These are phyloP conservation scores for Penicillium italicum DNA, from an alignment of 2,329 filamentous ascomycete species.

Conservation along the genomic window DNA sequence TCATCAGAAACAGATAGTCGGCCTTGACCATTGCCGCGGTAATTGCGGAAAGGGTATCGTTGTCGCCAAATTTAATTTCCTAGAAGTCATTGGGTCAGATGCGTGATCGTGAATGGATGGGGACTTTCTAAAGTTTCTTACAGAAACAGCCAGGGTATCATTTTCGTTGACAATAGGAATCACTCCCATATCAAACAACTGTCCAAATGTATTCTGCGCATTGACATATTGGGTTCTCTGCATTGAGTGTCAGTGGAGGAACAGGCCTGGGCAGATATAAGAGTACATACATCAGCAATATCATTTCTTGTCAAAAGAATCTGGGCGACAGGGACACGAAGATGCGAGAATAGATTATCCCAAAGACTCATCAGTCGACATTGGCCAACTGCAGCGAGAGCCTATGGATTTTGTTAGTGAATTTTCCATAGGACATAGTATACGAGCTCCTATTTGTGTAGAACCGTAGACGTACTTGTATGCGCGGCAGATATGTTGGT, in stretches of 20 bases:
- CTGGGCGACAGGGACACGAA: conserved; percentile 88
- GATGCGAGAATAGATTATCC: conserved; percentile 86
- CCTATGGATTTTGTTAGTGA: conserved; percentile 46
- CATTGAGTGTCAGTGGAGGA: conserved; percentile 14
- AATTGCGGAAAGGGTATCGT: conserved; percentile 94
- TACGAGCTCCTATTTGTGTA: background rate
- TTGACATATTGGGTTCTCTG: conserved; percentile 90
- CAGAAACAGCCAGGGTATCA: conserved; percentile 87
- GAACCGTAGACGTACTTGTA: conserved; percentile 58
- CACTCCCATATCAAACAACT: conserved; percentile 88
- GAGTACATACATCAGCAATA: conserved; percentile 73
- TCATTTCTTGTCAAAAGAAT: conserved; percentile 92
- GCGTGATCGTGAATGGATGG: background rate
- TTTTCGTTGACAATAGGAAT: conserved; percentile 99
- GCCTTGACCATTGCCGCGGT: conserved; percentile 96
- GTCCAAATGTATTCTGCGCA: conserved; percentile 89
- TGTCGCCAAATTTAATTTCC: conserved; percentile 99
- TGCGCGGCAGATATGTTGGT: conserved; percentile 83
- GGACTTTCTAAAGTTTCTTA: conserved; percentile 27
- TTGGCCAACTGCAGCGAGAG: conserved; percentile 92
- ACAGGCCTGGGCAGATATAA: background rate
- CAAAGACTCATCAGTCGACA: conserved; percentile 92
- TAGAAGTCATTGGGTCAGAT: conserved; percentile 14
- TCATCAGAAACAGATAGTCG: conserved; percentile 97
- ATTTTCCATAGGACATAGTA: background rate